Evolutionary conservation across 805 yeast genomes (phyloP), one percentile per base, ranked within the genome.

Genomic region (Barnettozyma siamensis): DNA sequence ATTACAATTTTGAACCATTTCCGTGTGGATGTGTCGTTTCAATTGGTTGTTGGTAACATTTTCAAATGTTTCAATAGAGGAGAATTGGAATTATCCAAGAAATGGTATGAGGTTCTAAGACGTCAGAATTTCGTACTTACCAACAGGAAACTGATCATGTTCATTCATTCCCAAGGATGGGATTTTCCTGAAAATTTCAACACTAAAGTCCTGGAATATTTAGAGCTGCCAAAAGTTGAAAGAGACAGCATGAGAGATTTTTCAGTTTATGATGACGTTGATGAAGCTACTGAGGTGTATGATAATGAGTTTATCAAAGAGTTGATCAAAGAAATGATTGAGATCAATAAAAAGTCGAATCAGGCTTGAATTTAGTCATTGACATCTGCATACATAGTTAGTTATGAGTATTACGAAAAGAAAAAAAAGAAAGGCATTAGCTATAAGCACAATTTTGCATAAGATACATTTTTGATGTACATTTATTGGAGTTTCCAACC

Each of bases 121-220:
- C 24, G 24, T 6, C 19, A 38, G 19, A 37, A 42, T 10, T 38
- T 29, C 8, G 34, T 35, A 12, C n/a, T 45, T 1, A 42, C 19
- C 5, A 41, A 46, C 27, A 43, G 42, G 29, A 32, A 43, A 33
- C 31, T 49, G 15, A 45, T 43, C 11, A 29, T 29, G 17, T 31
- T 47, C 7, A 40, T 45, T 10, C 26, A 37, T 13, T 18, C 37
- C 12, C 23, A 28, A 11, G 42, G 41, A 5, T 49, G 53, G 53
- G 45, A 41, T 16, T 42, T 47, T 13, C 51, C 53, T 12, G 30
- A 33, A 3, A 32, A 39, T 31, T 46, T 44, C 24, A 45, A 46
- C 19, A 6, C 35, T 16, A 37, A 31, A 15, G n/a, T 40, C 6
- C 21, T 46, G n/a, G 45, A 46, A 8, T 31, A 35, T n/a, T 29